Evolutionary conservation across 192 early-diverging fungal genomes (phyloP), one percentile per base, ranked within the genome.

Genomic region (Umbelopsis vinacea): DNA sequence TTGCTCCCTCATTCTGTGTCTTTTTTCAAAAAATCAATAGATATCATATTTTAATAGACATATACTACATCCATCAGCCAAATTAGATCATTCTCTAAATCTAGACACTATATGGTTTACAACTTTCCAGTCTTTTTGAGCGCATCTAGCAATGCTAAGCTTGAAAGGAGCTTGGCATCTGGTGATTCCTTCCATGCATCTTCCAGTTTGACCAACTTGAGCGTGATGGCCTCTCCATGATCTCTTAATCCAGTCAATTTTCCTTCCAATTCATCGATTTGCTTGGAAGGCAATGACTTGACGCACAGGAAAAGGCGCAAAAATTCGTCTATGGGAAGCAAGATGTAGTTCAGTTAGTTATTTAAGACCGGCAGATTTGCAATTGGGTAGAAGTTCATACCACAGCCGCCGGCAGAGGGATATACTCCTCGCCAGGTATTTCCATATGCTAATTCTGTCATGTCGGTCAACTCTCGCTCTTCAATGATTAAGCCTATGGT

Each of bases 201-300:
- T 45, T 85, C 82, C 37, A 93, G 72, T 11, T 83, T 77, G 0
- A 92, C 89, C 17, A 96, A 60, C 43, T 86, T 79, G 43, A 95
- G 68, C 0, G 89, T 84, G 47, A 96, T 96, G 17, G 77, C 82
- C 77, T 96, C 95, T 17, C 93, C 95, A 45, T 92, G 85, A 10
- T 89, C 87, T 11, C 89, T 79, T 29, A 94, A 80, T 6, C 95
- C 93, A 17, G 87, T 76, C 6, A 93, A 67, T 60, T 83, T 86
- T 12, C 88, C 93, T 68, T 85, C 83, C 17, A 96, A 70, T 3
- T 68, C 55, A 5, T 79, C 72, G 7, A 96, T 81, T 24, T 95
- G 83, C 2, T 76, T 46, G 9, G 40, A 35, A 1, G 79, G 50
- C 69, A 93, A 67, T 14, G 33, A 45, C 74, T 94, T 93, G 22